Evolutionary conservation across 768 basidiomycete genomes (phyloP), one percentile per base, ranked within the genome.

Genomic region (Podaxis sp.): DNA sequence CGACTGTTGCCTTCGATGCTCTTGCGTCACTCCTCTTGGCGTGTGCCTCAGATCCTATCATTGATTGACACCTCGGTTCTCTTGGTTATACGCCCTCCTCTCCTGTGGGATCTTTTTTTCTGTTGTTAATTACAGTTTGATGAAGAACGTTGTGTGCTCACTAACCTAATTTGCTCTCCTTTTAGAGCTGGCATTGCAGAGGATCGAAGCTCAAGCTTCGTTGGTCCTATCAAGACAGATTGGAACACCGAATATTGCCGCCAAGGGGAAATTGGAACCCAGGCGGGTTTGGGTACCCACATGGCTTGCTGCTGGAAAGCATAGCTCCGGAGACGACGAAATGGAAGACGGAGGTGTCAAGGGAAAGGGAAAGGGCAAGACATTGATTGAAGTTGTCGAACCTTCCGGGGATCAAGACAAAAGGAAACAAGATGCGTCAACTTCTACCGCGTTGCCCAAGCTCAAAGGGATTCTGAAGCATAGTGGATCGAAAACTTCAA

Each of bases 231-330:
- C 91, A 1, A 84, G 90, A 24, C 79, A 84, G 53, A 85, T 93
- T 64, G 82, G 82, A 24, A 88, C 83, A 0, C 91, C 91, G 4
- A 94, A 93, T 72, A 90, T 94, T 57, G 74, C 82, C 2, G 86
- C 86, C 57, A 94, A 93, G 72, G 91, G 91, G n/a, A 83, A 80
- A 67, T 82, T 88, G 1, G 68, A 70, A 28, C 80, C 85, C 13
- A 85, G 90, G 37, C 82, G 80, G 12, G 86, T 86, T 1, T 70
- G 77, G 46, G 77, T 93, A 26, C 88, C 88, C 4, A 66, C 77
- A 20, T 67, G 75, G 4, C 73, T 85, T 22, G 77, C 76, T 58
- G 36, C 56, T 50, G 58, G 54, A 48, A 63, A 50, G 36, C 30
- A 44, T 54, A 15, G 48, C 8, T 12, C 52, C 38, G 55, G 48